A percentile compares a stretch with the other conserved stretches of the same genome.
Evolutionary conservation across 768 basidiomycete species (phyloP).

Genomic region (Cyathus striatus): DNA sequence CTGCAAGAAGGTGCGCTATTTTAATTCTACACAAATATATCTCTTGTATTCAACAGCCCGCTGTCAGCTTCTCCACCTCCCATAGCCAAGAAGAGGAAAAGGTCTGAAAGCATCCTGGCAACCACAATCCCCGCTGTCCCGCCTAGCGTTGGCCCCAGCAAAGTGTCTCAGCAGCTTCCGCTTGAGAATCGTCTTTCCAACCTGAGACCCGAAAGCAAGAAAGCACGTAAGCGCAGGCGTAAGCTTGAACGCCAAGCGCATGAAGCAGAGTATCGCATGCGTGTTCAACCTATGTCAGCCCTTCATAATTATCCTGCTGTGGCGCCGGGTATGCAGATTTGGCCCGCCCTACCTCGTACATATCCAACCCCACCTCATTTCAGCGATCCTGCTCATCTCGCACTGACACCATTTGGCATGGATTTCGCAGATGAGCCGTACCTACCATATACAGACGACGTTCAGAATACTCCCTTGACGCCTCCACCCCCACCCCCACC

Average conservation of each 20-base stretch:
- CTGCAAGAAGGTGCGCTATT: background rate
- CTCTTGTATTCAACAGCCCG: background rate
- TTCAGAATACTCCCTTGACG: too few species aligned
- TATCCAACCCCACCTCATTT: too few species aligned
- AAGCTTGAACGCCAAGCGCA: conserved; percentile 26
- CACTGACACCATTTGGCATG: too few species aligned
- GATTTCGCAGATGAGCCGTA: too few species aligned
- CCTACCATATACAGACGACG: too few species aligned
- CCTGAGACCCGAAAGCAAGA: conserved; percentile 24
- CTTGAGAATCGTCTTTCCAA: conserved; percentile 17
- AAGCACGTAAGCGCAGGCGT: conserved; percentile 34
- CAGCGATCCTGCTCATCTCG: too few species aligned
- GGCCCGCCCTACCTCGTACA: too few species aligned
- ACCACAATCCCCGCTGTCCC: conserved; percentile 7
- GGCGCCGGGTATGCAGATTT: too few species aligned
- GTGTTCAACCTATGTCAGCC: too few species aligned
- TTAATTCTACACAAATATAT: background rate
- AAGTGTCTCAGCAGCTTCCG: conserved; percentile 1
- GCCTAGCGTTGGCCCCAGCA: conserved; percentile 8
- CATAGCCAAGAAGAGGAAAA: conserved; percentile 13
- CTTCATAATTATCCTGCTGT: too few species aligned
- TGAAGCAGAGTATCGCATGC: conserved; percentile 17
- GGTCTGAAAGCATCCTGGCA: conserved; percentile 9
- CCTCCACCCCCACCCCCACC: background rate
- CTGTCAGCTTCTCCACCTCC: background rate